A percentile compares a stretch with the other conserved stretches of the same genome.
Conservation (phyloP, 2,329 filamentous ascomycete species). For the Dothiorella sarmentorum region DNA sequence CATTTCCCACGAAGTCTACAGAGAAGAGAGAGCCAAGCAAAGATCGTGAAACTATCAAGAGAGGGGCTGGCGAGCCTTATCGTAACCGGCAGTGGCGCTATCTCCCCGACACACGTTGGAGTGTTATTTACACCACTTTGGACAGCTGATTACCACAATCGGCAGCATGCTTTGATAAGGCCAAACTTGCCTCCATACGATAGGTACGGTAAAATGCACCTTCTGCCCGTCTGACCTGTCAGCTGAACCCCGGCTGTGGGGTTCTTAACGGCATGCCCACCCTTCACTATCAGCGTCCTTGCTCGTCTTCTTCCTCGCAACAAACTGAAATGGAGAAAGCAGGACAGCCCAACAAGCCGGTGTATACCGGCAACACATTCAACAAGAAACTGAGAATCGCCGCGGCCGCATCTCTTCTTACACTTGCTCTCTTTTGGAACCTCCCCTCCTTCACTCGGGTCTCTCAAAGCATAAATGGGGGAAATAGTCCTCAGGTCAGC, state of each 20-base stretch:
- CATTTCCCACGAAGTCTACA: too few relatives aligned
- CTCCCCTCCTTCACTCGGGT: conserved; percentile 2
- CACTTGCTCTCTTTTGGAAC: conserved; percentile 14
- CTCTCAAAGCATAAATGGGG: conserved; percentile 9
- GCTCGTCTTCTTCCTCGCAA: neutral
- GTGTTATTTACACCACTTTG: conserved; percentile 2
- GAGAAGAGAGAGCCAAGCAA: too few relatives aligned
- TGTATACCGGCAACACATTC: neutral
- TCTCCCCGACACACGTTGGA: neutral
- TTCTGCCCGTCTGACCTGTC: neutral
- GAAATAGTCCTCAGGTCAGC: neutral
- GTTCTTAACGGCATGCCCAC: neutral
- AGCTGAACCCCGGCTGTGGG: neutral
- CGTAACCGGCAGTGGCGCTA: neutral
- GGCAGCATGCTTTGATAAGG: conserved; percentile 9
- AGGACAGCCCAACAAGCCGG: neutral
- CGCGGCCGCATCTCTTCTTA: neutral
- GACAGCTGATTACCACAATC: neutral
- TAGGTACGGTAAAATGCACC: conserved; percentile 7
- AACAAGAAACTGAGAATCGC: conserved; percentile 2
- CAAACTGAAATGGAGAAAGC: conserved; percentile 8
- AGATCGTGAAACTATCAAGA: too few relatives aligned
- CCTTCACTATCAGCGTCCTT: neutral
- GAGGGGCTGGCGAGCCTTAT: neutral
- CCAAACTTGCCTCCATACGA: neutral